Evolutionary conservation across 345 rosid genomes (phyloP), one percentile per base, ranked within the genome.

Genomic region (Streptanthus diversifolius): DNA sequence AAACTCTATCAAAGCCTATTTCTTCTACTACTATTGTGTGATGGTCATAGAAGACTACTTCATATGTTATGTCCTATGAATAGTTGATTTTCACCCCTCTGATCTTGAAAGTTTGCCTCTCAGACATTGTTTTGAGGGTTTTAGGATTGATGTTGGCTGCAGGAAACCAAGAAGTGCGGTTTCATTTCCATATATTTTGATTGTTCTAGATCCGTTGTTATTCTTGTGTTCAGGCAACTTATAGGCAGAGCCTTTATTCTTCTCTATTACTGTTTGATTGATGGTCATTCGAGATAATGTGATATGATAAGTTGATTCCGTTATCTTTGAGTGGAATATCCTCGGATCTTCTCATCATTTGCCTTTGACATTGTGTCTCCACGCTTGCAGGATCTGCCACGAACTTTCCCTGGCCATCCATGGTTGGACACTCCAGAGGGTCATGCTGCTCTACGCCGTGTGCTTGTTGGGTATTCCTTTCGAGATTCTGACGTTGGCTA

Each of bases 401-500:
- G 99, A 22, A 95, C 99, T 59, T 95, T 95, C 82, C 99, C 99
- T 14, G 99, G 99, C 51, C 99, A 95, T 71, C 90, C 98, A 9
- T 95, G 99, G 99, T 79, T 95, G 82, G 99, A 95, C 84, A 95
- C 99, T 53, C 89, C 90, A 18, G 96, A 95, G 63, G 99, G 99
- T 59, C 99, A 95, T 83, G 92, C 96, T 68, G 69, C 99, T 45
- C 84, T 95, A 17, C 74, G 98, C 35, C 95, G 97, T 54, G 96
- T 95, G 70, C 99, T 95, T 70, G 97, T 95, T 48, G 98, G 82
- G 7, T 95, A 95, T 78, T 95, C 99, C 30, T 95, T 90, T 66
- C 96, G 99, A 14, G 99, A 95, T 78, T 95, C 99, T 73, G 98
- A 95, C 82, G 99, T 95, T 73, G 99, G 99, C 44, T 95, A 95